Evolutionary conservation across 208 protist species (phyloP).

Genomic region (Wallacemonas rigidus): DNA sequence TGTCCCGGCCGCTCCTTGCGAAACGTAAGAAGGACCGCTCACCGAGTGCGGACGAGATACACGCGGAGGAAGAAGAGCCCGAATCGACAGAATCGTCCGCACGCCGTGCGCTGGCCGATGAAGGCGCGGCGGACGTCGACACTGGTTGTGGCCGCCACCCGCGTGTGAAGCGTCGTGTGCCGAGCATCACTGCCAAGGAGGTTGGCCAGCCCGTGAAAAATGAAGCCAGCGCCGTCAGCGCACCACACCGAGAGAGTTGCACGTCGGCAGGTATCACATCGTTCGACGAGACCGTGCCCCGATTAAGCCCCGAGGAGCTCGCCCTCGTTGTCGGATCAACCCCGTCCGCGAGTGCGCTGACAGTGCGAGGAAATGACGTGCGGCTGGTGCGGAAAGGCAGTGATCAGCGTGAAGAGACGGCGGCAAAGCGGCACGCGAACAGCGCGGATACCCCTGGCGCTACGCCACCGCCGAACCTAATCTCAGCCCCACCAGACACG

Average conservation of each 20-base stretch:
- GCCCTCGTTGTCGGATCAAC: not conserved
- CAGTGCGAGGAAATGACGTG: not conserved
- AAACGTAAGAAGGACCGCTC: not conserved
- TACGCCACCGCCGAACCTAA: too few species aligned
- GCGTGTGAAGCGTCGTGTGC: slow-evolving; percentile 4
- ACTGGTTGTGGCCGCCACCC: not conserved
- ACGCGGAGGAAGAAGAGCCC: not conserved
- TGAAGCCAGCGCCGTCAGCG: not conserved
- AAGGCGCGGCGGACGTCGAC: too few species aligned
- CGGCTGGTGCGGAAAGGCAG: slow-evolving; percentile 14
- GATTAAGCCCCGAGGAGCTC: not conserved
- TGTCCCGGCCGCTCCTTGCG: not conserved
- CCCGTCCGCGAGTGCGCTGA: not conserved
- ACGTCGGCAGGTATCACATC: not conserved
- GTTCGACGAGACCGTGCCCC: not conserved
- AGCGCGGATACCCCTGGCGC: not conserved
- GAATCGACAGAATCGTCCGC: too few species aligned
- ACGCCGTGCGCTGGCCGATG: too few species aligned
- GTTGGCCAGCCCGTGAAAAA: not conserved
- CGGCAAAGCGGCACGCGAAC: not conserved
- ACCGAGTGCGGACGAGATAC: too few species aligned
- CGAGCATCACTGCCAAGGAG: not conserved
- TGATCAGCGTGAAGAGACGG: not conserved
- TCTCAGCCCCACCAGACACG: slow-evolving; percentile 4
- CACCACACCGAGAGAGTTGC: slow-evolving; percentile 5